Evolutionary conservation across 768 basidiomycete genomes (phyloP), one percentile per base, ranked within the genome.

Genomic region (Hirschioporus abietinus): DNA sequence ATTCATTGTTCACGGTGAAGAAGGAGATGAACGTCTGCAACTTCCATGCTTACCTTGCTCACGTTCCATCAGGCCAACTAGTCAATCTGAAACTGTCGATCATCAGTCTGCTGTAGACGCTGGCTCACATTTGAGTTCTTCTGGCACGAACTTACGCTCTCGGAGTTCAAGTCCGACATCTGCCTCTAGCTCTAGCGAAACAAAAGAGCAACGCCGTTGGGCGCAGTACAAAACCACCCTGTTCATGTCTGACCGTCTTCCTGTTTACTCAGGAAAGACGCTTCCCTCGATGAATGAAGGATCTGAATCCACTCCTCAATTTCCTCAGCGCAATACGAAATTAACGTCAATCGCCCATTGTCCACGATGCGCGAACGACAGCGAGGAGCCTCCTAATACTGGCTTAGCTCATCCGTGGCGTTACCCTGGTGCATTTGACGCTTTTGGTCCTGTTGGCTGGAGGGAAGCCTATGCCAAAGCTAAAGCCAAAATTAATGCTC

Each of bases 201-300:
- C 67, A 58, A 58, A 58, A 42, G 24, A 65, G 35, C 67, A 66
- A 15, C 73, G 70, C 35, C 81, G 89, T 64, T 91, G 91, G 90
- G 90, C 88, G 12, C 72, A 67, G 36, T 92, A 88, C 70, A 87
- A 89, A 3, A 73, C 78, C 42, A 81, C 81, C 10, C 81, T 86
- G 67, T 92, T 92, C 71, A 83, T 84, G 4, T 87, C 80, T 36
- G 75, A 79, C 57, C 79, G 80, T 30, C 83, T 92, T 18, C 84
- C 85, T 5, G 64, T 84, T 1, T 89, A 86, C 71, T 79, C 73
- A 10, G 82, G 83, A 42, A 66, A 64, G 12, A 68, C 71, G 26
- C 77, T 86, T 23, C 80, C 80, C 3, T 74, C 77, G 20, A 71
- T 76, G 26, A 64, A 66, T 25, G 57, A 60, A 27, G 61, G 66